Evolutionary conservation across 345 rosid species (phyloP).

Genomic region (Citrus inodora): DNA sequence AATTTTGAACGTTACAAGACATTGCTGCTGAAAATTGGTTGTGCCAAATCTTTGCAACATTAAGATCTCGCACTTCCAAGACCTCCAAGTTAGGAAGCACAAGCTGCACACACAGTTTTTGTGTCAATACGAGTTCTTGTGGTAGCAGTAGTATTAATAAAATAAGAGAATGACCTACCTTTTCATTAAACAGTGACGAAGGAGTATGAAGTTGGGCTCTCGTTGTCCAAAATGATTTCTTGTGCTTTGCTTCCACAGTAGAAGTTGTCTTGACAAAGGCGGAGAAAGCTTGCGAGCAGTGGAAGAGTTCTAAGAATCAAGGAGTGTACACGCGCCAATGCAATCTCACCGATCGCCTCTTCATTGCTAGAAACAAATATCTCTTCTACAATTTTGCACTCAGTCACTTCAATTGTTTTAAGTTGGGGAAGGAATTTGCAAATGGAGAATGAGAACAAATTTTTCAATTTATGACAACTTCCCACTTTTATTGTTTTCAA

Average conservation of each 20-base stretch:
- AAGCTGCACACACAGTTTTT: slow-evolving; percentile 1
- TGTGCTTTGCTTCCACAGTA: too few relatives aligned
- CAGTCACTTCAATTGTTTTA: slow-evolving; percentile 2
- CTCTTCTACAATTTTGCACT: slow-evolving; percentile 18
- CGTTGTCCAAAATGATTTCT: background rate
- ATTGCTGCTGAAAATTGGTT: background rate
- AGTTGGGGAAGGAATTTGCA: slow-evolving; percentile 16
- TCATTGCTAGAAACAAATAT: background rate
- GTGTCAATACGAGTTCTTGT: background rate
- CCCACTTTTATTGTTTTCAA: slow-evolving; percentile 7
- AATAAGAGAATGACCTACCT: background rate
- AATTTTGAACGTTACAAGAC: background rate
- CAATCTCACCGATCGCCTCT: background rate
- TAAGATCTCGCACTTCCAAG: background rate
- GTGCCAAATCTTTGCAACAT: slow-evolving; percentile 5
- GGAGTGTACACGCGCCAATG: background rate
- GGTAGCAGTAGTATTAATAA: background rate
- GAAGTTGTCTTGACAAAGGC: background rate
- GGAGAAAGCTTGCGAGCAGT: background rate
- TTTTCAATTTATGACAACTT: slow-evolving; percentile 18
- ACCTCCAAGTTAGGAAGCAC: slow-evolving; percentile 17
- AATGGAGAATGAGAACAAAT: slow-evolving; percentile 17
- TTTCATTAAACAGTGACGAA: background rate
- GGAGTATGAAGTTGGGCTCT: background rate
- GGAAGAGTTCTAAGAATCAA: background rate